Evolutionary conservation across 2,329 filamentous ascomycete genomes (phyloP), one percentile per base, ranked within the genome.

Genomic region (Dothistroma pini): DNA sequence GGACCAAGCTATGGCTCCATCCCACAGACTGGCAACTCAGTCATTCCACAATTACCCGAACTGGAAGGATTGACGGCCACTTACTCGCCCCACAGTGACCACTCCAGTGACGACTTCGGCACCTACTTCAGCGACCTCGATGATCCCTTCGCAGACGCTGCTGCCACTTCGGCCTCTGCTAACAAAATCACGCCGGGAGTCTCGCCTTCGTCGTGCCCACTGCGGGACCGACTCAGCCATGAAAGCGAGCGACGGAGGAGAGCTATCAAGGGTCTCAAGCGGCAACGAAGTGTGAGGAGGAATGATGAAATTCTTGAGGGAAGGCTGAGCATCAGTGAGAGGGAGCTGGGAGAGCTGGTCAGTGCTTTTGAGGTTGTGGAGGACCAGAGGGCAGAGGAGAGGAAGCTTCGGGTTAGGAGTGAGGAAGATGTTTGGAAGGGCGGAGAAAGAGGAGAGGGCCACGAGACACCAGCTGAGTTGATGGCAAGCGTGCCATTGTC

Each of bases 111-210:
- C 35, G 52, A 61, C 16, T 35, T 50, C 16, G 59, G 54, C 5
- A 53, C 54, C 1, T 53, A 61, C 35, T 61, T 66, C 54, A 64
- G 56, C 32, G 62, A 56, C 3, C 54, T 66, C 1, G 62, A 63
- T 19, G 62, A 66, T 38, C 64, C 62, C 4, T 66, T 64, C 54
- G 41, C 59, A 14, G 62, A 65, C 35, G 48, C 44, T 14, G 52
- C 49, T 4, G 44, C 51, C 22, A 55, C 44, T 10, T 55, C 31
- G 19, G 12, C 8, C 2, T 31, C 41, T 12, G 16, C 55, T 16
- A 3, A 35, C 10, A 14, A 29, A 11, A 54, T 32, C 47, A 56
- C 59, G 32, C 56, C 52, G n/a, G 49, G 56, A n/a, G 7, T 56
- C 21, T 54, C 59, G 9, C 58, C 52, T 21, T 50, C 52, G 8